These are phyloP conservation scores for Fragilaria crotonensis DNA, from an alignment of 108 stramenopile species.

Conservation along the genomic window DNA sequence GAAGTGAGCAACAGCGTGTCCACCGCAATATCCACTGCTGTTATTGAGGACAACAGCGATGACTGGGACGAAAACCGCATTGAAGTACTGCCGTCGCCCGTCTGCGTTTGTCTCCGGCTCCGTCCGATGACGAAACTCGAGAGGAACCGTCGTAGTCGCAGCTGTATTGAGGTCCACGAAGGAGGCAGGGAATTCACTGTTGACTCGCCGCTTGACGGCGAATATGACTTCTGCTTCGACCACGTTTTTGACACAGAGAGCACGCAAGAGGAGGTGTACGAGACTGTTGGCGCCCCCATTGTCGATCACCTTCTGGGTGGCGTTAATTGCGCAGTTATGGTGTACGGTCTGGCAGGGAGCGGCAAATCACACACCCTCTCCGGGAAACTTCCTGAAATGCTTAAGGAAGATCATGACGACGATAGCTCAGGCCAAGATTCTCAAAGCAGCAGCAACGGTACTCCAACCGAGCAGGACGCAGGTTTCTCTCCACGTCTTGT, in stretches of 20 bases:
- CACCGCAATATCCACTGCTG: not conserved
- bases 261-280: conserved; percentile 43
- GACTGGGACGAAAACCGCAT: conserved; percentile 3
- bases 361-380: conserved; percentile 7
- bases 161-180: conserved; percentile 49
- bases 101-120: conserved; percentile 53
- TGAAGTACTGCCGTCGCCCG: not conserved
- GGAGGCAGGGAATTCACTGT: conserved; percentile 35
- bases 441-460: not conserved
- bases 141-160: conserved; percentile 41
- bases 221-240: conserved; percentile 49
- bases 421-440: conserved; percentile 1
- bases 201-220: conserved; percentile 54
- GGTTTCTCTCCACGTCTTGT: conserved; percentile 67
- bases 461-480: not conserved
- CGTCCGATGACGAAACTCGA: conserved; percentile 69
- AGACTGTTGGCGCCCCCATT: conserved; percentile 7
- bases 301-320: conserved; percentile 6
- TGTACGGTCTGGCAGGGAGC: conserved; percentile 9
- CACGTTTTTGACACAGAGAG: conserved; percentile 42
- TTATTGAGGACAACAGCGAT: not conserved
- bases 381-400: conserved; percentile 1
- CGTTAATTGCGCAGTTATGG: conserved; percentile 6
- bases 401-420: not conserved
- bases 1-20: not conserved